Evolutionary conservation across 1,284 basidiomycete genomes (phyloP), one percentile per base, ranked within the genome.

Genomic region (Hymenochaete sp.): DNA sequence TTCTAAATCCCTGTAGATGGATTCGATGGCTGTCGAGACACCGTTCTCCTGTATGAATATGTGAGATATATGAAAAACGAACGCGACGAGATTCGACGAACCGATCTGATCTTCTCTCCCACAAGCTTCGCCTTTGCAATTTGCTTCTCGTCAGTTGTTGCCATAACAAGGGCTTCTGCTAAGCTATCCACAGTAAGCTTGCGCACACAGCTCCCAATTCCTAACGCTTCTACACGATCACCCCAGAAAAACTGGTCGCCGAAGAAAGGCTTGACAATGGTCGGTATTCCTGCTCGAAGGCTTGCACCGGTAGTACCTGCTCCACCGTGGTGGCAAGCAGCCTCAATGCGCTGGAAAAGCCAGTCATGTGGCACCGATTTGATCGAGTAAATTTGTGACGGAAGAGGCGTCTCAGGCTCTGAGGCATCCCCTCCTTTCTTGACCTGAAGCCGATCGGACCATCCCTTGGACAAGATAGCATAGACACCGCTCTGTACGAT

Each of bases 201-300:
- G 52, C 86, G 77, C 31, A 97, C 81, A 44, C 82, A 78, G 27
- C 80, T 73, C 24, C 95, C 95, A 38, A 97, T 81, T 29, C 93
- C 92, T 27, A 98, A 73, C 3, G 88, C 88, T 62, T 97, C 92
- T 16, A 95, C 88, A 21, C 93, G 82, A 65, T 92, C 89, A 3
- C 88, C 90, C 90, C 93, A 98, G 66, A 98, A 97, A 63, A 85
- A 92, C 59, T 98, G 90, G 64, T 96, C 95, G 5, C 95, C 95
- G 57, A 98, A 98, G 74, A 96, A 98, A 0, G 95, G 95, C 54
- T 85, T 87, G 59, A 98, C 92, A 56, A 98, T 87, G 1, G 93
- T 98, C 1, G 95, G 93, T 50, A 93, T 82, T 5, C 92, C 91
- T 47, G 91, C 91, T 68, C 90, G 72, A 47, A 97, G 67, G 65